phyloP scores from a whole-genome alignment of 768 basidiomycete species.

The Dentipellis sp. region DNA sequence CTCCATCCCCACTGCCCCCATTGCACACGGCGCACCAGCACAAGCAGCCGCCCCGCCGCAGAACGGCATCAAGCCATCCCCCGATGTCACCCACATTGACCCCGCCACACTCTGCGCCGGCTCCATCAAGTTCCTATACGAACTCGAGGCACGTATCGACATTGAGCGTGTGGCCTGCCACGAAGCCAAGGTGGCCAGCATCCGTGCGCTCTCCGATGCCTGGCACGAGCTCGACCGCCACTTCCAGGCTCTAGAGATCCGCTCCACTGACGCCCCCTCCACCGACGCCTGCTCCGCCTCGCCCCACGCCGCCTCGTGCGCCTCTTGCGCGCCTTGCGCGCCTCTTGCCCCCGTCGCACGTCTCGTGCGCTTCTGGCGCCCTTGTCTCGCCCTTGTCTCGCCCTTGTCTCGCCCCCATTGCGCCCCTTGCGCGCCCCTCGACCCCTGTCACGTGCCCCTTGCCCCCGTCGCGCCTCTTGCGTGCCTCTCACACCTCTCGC shows the following conservation, averaged over 20 bases:
- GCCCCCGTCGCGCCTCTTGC: too few species aligned
- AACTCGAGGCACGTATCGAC: conserved; percentile 10
- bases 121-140: conserved; percentile 10
- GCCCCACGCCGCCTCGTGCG: background rate
- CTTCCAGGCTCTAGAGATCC: conserved; percentile 8
- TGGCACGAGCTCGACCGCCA: conserved; percentile 15
- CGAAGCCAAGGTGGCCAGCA: conserved; percentile 7
- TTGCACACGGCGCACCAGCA: too few species aligned
- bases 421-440: too few species aligned
- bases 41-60: too few species aligned
- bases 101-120: conserved; percentile 5
- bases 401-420: too few species aligned
- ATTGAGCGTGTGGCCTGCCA: conserved; percentile 13
- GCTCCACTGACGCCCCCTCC: conserved; percentile 9
- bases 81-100: conserved; percentile 3
- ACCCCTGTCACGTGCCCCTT: too few species aligned
- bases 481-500: too few species aligned
- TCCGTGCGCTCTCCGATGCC: conserved; percentile 11
- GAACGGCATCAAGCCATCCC: background rate
- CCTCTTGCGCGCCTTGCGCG: conserved; percentile 5
- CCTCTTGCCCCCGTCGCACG: conserved; percentile 6
- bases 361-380: too few species aligned
- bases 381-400: too few species aligned
- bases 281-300: conserved; percentile 5
- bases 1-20: too few species aligned